Evolutionary conservation across 768 basidiomycete genomes (phyloP).

Genomic region (Peribolospora baueri): DNA sequence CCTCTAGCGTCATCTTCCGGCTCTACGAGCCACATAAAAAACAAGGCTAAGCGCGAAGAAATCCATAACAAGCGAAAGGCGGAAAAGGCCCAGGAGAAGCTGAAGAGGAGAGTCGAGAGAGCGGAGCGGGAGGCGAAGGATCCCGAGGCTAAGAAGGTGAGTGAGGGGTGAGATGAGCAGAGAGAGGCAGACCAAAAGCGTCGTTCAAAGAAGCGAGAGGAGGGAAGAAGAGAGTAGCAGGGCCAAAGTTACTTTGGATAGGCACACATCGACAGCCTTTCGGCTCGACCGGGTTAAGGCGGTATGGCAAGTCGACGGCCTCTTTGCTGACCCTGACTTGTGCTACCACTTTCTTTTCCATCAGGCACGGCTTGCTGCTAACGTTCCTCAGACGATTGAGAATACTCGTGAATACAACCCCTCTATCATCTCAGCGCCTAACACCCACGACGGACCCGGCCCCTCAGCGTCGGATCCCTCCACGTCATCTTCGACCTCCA

Average conservation of each 20-base stretch:
- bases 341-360: neutral
- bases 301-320: too few species aligned
- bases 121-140: slow-evolving; percentile 54
- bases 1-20: too few species aligned
- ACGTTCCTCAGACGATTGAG: slow-evolving; percentile 76
- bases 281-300: too few species aligned
- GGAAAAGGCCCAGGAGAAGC: slow-evolving; percentile 10
- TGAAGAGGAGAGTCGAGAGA: slow-evolving; percentile 49
- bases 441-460: slow-evolving; percentile 25
- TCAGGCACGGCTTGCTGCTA: slow-evolving; percentile 58
- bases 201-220: too few species aligned
- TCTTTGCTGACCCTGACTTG: too few species aligned
- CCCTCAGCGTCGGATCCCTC: too few species aligned
- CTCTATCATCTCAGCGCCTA: slow-evolving; percentile 18
- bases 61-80: slow-evolving; percentile 8
- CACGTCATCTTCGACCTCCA: too few species aligned
- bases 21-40: slow-evolving; percentile 3
- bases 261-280: too few species aligned
- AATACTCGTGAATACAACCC: slow-evolving; percentile 31
- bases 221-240: too few species aligned
- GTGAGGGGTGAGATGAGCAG: slow-evolving; percentile 7
- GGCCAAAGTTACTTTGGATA: too few species aligned
- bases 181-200: neutral
- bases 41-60: slow-evolving; percentile 10
- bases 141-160: slow-evolving; percentile 52